Base-by-base conservation (phyloP, 805 yeast genomes). In the Scheffersomyces amazonensis region DNA sequence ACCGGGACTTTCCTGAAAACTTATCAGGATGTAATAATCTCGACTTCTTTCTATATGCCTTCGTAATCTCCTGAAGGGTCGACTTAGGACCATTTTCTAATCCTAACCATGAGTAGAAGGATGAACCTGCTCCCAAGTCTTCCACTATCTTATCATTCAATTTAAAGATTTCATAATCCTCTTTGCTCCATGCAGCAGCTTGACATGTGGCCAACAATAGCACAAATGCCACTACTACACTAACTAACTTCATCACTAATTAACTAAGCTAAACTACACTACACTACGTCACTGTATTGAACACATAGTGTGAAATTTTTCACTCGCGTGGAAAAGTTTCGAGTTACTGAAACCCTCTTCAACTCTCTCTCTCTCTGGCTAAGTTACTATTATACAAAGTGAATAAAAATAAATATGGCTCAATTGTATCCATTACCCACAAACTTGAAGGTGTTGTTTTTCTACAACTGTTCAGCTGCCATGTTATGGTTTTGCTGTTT, bases 1-100 rank as follows among this genome's bases (percentile, higher is more conserved):
- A 42, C n/a, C 44, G 51, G 16, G 58, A 45, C 9, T 52, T 50
- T 10, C 53, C 44, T 9, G 53, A 47, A 35, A 58, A 49, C 59
- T 91, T 89, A 62, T 91, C 99, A 0, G 99, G 99, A 56, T 91
- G 99, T 48, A 84, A 70, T 44, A 69, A 71, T 36, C 83, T 71
- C 2, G 96, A 81, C 22, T 83, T 55, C 50, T 78, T 82, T 54
- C 87, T 80, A 64, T 85, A 83, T 16, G 85, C 83, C 47, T 76
- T 78, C 37, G 68, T 68, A 35, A 85, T 78, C 43, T 81, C 81
- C 27, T 76, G 76, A 28, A 64, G 53, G 0, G 73, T 59, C 1
- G 83, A 66, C 47, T 63, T 56, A 31, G 75, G 64, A 28, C 75
- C 75, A 2, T 64, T 54, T 5, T 69, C 59, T 19, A 83, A 58